Evolutionary conservation across 2,329 filamentous ascomycete genomes (phyloP).

Genomic region (Apiospora marii): DNA sequence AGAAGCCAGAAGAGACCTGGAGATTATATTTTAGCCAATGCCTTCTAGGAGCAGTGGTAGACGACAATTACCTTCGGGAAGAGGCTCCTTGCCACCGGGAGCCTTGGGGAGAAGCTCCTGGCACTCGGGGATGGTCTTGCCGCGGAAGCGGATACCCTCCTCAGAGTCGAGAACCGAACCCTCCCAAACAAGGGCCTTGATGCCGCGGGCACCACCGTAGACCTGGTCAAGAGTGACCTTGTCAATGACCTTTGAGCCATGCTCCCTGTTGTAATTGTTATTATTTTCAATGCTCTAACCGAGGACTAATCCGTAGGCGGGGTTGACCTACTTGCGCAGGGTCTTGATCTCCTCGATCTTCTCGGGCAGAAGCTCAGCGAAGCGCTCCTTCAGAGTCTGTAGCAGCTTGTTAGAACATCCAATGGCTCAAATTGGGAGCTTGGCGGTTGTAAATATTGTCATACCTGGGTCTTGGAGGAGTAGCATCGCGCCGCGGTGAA

Average conservation of each 20-base stretch:
- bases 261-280: slow-evolving; percentile 67
- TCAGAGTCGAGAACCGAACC: slow-evolving; percentile 97
- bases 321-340: slow-evolving; percentile 81
- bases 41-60: background rate
- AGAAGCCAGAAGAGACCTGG: slow-evolving; percentile 97
- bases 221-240: slow-evolving; percentile 99
- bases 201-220: slow-evolving; percentile 98
- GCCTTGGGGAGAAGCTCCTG: slow-evolving; percentile 97
- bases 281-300: slow-evolving; percentile 36
- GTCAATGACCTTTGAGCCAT: slow-evolving; percentile 93
- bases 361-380: slow-evolving; percentile 92
- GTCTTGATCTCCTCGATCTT: slow-evolving; percentile 99
- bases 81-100: slow-evolving; percentile 93
- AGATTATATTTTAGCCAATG: slow-evolving; percentile 20
- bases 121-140: slow-evolving; percentile 99
- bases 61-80: slow-evolving; percentile 78
- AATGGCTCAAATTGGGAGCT: background rate
- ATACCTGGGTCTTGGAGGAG: slow-evolving; percentile 89
- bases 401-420: slow-evolving; percentile 31
- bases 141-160: slow-evolving; percentile 99
- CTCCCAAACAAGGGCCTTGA: slow-evolving; percentile 99
- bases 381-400: slow-evolving; percentile 96
- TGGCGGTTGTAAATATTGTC: background rate
- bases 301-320: slow-evolving; percentile 26
- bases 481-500: slow-evolving; percentile 90